These are phyloP conservation scores for Paratinospora sagittata DNA, from an alignment of 164 flowering plant species.

Conservation along the genomic window DNA sequence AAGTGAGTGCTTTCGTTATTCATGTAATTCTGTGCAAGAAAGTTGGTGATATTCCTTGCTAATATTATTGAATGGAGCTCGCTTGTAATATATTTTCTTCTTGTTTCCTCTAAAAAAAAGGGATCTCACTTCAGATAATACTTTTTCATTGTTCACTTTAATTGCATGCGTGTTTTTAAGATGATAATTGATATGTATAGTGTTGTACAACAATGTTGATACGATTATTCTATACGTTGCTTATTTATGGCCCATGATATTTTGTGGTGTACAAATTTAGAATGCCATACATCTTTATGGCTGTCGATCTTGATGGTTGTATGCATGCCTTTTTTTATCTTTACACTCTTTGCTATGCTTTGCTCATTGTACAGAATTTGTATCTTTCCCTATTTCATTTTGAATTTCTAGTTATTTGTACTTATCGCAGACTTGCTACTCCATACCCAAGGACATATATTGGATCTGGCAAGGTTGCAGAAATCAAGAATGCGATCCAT, in stretches of 20 bases:
- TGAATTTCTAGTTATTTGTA: not conserved
- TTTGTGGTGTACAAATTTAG: not conserved
- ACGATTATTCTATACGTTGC: too few species aligned
- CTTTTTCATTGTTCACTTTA: not conserved
- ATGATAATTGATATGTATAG: too few species aligned
- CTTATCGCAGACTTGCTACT: slow-evolving; percentile 50
- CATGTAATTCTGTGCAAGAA: slow-evolving; percentile 2
- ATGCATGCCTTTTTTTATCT: not conserved
- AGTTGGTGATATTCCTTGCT: too few species aligned
- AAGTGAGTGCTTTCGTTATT: slow-evolving; percentile 45
- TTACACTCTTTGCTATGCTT: not conserved
- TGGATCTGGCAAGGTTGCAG: slow-evolving; percentile 95
- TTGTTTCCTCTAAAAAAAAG: too few species aligned
- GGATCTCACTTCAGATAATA: not conserved
- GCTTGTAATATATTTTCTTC: too few species aligned
- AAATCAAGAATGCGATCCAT: slow-evolving; percentile 76
- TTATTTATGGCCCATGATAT: too few species aligned
- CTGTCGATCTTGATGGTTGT: not conserved
- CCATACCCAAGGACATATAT: slow-evolving; percentile 82
- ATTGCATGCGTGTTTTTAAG: not conserved
- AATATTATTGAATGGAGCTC: too few species aligned
- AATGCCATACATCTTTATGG: not conserved
- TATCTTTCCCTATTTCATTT: not conserved
- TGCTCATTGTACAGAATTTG: not conserved
- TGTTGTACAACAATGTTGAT: too few species aligned